Base-by-base conservation (phyloP, 140 eudicot genomes). In the Stevia rebaudiana region DNA sequence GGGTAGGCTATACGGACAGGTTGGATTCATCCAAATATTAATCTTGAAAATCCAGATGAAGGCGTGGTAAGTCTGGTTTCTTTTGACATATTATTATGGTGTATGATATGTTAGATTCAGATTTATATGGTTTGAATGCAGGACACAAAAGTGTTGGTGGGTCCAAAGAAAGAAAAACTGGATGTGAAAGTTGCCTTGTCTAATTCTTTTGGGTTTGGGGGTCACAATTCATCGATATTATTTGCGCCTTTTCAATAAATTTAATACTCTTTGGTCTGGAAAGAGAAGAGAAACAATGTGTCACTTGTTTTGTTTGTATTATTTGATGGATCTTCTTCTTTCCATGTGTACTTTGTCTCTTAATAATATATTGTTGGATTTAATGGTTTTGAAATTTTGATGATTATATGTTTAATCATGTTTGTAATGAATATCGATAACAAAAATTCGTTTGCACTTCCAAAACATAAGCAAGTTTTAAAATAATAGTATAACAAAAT, bases 151-250 rank as follows among this genome's bases (percentile, higher is more conserved):
- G 83, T 87, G 64, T 78, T 91, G 75, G 98, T 91, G 50, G 98
- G 98, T 11, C 76, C 95, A 37, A 82, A 74, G 81, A 91, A 91
- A 74, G 98, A 91, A 72, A 83, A 68, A 70, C 77, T 87, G 41
- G 79, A 91, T 42, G 80, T 91, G 44, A 91, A 91, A 75, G 98
- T 89, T 74, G 98, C 92, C 3, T 65, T 91, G 76, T 91, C 98
- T 3, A 91, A 91, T 78, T 91, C 98, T 6, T 91, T 91, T 46
- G 98, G 98, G 36, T 91, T 91, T 65, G 98, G 98, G 33, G 96
- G 98, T 47, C 98, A 91, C 74, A 91, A 91, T 70, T 91, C 98
- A 3, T 87, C 96, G 7, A 87, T 91, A 71, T 75, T 91, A 58
- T 91, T 91, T 77, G 98, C 96, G 30, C 98, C 98, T 22, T 87